Evolutionary conservation across 2,329 filamentous ascomycete genomes (phyloP).

Genomic region (Sarocladiaceae sp.): DNA sequence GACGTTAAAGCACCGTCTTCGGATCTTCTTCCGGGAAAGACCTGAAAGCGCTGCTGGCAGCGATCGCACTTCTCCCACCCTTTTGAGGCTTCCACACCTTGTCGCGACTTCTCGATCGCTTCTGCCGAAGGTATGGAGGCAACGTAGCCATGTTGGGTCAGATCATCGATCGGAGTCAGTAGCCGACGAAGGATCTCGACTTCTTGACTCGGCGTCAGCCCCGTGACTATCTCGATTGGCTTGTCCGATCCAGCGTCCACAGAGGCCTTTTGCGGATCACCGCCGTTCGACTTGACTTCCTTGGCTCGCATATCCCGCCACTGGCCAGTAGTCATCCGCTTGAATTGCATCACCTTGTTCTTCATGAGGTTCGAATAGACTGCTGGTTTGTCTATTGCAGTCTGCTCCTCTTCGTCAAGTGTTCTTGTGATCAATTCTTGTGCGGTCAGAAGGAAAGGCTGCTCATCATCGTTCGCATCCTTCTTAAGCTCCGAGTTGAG

Average conservation of each 20-base stretch:
- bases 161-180: conserved; percentile 56
- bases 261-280: conserved; percentile 23
- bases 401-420: conserved; percentile 74
- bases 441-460: conserved; percentile 51
- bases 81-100: conserved; percentile 60
- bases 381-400: conserved; percentile 60
- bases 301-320: conserved; percentile 63
- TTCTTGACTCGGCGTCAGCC: conserved; percentile 65
- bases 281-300: conserved; percentile 19
- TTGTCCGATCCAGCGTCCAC: conserved; percentile 28
- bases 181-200: conserved; percentile 59
- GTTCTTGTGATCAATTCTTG: conserved; percentile 65
- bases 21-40: conserved; percentile 79
- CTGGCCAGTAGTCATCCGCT: conserved; percentile 66
- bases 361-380: conserved; percentile 86
- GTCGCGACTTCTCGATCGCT: conserved; percentile 62
- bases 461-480: conserved; percentile 42
- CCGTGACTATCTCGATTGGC: conserved; percentile 60
- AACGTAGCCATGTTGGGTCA: conserved; percentile 75
- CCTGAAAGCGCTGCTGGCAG: conserved; percentile 81
- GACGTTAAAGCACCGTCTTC: conserved; percentile 72
- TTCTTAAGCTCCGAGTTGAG: conserved; percentile 62
- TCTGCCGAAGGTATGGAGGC: conserved; percentile 58
- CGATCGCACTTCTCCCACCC: conserved; percentile 89
- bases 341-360: conserved; percentile 70